Evolutionary conservation across 352 stramenopile species (phyloP).

Genomic region (Phytophthora sansomeana): DNA sequence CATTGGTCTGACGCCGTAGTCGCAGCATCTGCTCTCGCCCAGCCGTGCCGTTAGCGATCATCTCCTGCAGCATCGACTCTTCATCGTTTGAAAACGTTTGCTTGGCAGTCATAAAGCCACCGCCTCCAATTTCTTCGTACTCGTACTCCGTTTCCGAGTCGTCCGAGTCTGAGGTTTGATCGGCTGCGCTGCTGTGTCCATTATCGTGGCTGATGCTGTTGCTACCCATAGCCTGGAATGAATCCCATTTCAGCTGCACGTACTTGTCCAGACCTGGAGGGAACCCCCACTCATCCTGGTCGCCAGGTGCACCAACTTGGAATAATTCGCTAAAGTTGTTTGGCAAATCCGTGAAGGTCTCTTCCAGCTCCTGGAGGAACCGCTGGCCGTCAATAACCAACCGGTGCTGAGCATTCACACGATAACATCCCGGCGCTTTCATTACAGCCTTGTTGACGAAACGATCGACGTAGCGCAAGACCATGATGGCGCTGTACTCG

Average conservation of each 20-base stretch:
- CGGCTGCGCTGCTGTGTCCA: conserved; percentile 22
- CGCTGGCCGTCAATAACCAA: conserved; percentile 76
- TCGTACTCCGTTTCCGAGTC: conserved; percentile 75
- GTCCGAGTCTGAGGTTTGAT: conserved; percentile 54
- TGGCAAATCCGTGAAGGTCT: conserved; percentile 70
- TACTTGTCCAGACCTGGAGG: conserved; percentile 72
- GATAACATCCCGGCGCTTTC: conserved; percentile 75
- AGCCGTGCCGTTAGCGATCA: conserved; percentile 81
- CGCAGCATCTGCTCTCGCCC: conserved; percentile 74
- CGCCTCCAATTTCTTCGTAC: conserved; percentile 48
- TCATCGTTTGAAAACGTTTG: conserved; percentile 72
- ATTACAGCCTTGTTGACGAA: conserved; percentile 80
- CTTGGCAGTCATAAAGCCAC: conserved; percentile 69
- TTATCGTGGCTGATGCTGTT: conserved; percentile 24
- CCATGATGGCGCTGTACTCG: conserved; percentile 86
- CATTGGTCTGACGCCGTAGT: conserved; percentile 68
- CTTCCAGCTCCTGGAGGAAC: conserved; percentile 72
- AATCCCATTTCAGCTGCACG: conserved; percentile 84
- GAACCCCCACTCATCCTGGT: conserved; percentile 62
- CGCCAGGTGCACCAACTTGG: conserved; percentile 32
- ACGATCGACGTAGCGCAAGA: conserved; percentile 81
- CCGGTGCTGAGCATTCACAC: conserved; percentile 51
- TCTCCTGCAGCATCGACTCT: conserved; percentile 78
- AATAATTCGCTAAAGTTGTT: conserved; percentile 63
- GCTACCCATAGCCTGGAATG: conserved; percentile 53